Conservation (phyloP, 352 stramenopile genomes). For the Globisporangium solare region DNA sequence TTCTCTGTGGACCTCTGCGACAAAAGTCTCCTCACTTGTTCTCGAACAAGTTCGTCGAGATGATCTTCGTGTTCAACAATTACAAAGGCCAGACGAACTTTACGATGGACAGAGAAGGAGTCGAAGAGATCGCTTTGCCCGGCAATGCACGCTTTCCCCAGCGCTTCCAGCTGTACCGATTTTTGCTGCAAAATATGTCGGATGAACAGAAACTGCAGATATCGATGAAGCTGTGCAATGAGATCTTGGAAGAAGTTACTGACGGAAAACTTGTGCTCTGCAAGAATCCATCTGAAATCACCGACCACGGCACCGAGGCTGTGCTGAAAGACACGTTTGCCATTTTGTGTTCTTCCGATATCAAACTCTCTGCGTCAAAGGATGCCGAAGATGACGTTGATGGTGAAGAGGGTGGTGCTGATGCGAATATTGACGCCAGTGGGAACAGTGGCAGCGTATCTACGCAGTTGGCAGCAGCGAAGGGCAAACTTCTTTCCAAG, state of each 20-base stretch:
- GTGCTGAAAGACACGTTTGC: slow-evolving; percentile 85
- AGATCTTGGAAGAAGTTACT: slow-evolving; percentile 90
- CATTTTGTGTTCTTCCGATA: slow-evolving; percentile 81
- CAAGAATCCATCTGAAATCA: slow-evolving; percentile 71
- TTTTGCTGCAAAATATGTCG: slow-evolving; percentile 92
- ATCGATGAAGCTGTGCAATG: slow-evolving; percentile 92
- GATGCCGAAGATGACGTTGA: slow-evolving; percentile 53
- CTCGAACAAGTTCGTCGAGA: slow-evolving; percentile 96
- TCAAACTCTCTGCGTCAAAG: slow-evolving; percentile 69
- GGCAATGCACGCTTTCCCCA: slow-evolving; percentile 54
- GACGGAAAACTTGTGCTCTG: slow-evolving; percentile 72
- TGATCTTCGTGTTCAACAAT: slow-evolving; percentile 96
- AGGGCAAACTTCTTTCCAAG: slow-evolving; percentile 92
- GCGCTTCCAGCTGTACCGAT: slow-evolving; percentile 90
- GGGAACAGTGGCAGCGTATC: slow-evolving; percentile 35
- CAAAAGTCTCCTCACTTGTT: slow-evolving; percentile 93
- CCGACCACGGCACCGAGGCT: slow-evolving; percentile 84
- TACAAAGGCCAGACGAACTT: slow-evolving; percentile 60
- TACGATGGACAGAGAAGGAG: slow-evolving; percentile 56
- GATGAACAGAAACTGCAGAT: slow-evolving; percentile 96
- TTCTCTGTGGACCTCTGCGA: slow-evolving; percentile 88
- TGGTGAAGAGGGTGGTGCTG: slow-evolving; percentile 66
- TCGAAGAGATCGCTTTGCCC: slow-evolving; percentile 54
- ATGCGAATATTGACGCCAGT: slow-evolving; percentile 47
- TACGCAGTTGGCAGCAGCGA: slow-evolving; percentile 84